Evolutionary conservation across 805 yeast genomes (phyloP), one percentile per base, ranked within the genome.

Genomic region (Candida boleticola): DNA sequence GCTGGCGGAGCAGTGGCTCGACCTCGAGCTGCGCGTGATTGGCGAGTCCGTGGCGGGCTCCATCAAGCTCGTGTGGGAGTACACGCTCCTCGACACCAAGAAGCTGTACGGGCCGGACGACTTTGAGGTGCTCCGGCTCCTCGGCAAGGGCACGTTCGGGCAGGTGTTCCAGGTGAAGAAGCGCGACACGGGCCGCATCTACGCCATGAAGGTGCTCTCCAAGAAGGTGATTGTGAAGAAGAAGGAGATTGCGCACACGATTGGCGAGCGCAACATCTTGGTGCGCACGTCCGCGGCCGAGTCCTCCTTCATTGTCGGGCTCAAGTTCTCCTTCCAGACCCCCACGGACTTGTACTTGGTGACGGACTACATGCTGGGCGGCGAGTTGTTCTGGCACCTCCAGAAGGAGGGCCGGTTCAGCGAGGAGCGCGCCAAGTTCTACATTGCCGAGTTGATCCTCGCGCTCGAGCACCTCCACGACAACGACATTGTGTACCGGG

Each of bases 301-400:
- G 17, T 83, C 89, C 11, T 88, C 95, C n/a, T 93, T 93, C 61
- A 89, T 93, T 60, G 97, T 93, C 34, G 96, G 97, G 0, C 76
- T 93, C 57, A 93, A 93, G 68, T 92, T 93, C 61, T 87, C 97
- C 0, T 93, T 93, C 66, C 99, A 93, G 69, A 93, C 99, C 1
- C 95, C 93, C 29, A 71, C 86, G 0, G 98, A 93, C 65, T 73
- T 93, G 47, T 93, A 90, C 61, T 73, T 93, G 45, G 97, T 93
- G 22, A 92, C 97, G 2, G 99, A 93, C 67, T 93, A 86, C 67
- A 92, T 93, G 98, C 83, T 93, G 36, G 99, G 99, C 33, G 99
- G 99, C 45, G 99, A 93, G 68, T 74, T 93, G 50, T 89, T 89
- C 61, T 89, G 95, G 95, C 96, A 93, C 68, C 74, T 93, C 62